Evolutionary conservation across 371 early-diverging fungal species (phyloP).

Genomic region (Thermomucor indicae-seudaticae): DNA sequence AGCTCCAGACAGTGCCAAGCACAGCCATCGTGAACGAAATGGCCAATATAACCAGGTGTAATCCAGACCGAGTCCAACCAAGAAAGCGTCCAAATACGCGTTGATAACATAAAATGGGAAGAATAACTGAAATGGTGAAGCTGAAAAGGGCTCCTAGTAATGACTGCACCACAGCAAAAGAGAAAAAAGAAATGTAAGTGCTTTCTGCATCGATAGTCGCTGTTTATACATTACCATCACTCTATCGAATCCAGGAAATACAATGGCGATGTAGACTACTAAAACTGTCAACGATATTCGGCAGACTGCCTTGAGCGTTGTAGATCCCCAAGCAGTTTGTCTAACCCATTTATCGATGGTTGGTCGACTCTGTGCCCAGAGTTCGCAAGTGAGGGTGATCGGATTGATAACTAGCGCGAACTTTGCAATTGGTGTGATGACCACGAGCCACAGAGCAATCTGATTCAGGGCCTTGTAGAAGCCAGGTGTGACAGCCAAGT

Average conservation of each 20-base stretch:
- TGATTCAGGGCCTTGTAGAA: conserved; percentile 19
- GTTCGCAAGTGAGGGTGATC: conserved; percentile 48
- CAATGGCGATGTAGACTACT: conserved; percentile 36
- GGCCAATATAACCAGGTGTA: conserved; percentile 18
- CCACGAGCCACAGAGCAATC: conserved; percentile 23
- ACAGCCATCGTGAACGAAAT: conserved; percentile 25
- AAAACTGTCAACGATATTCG: conserved; percentile 14
- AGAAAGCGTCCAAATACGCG: conserved; percentile 28
- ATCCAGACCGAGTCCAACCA: conserved; percentile 8
- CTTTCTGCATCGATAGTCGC: background rate
- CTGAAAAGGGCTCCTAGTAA: conserved; percentile 29
- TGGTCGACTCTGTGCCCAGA: conserved; percentile 8
- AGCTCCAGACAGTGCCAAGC: conserved; percentile 33
- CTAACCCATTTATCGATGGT: conserved; percentile 14
- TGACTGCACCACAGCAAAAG: conserved; percentile 19
- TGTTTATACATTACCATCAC: conserved; percentile 45
- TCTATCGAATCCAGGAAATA: conserved; percentile 60
- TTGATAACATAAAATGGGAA: conserved; percentile 52
- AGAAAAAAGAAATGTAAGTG: background rate
- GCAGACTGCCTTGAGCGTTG: conserved; percentile 8
- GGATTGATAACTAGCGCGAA: conserved; percentile 54
- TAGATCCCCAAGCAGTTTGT: conserved; percentile 9
- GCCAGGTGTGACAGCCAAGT: conserved; percentile 38
- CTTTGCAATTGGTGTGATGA: conserved; percentile 25
- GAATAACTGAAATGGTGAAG: conserved; percentile 52